These are phyloP conservation scores for Fagus sylvatica DNA, from an alignment of 306 rosid genomes.

Conservation along the genomic window DNA sequence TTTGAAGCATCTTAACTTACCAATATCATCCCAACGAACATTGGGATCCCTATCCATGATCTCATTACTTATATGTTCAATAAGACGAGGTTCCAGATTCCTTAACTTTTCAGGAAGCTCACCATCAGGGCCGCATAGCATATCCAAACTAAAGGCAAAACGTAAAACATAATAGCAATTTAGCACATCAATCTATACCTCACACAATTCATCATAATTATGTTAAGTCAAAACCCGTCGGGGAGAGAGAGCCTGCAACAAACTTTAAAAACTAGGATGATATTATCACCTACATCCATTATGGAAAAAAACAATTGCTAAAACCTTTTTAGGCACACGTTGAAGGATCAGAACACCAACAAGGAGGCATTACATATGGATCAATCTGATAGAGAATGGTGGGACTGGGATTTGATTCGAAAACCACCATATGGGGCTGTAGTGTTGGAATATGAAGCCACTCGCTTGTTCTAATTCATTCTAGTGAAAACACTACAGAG, in stretches of 20 bases:
- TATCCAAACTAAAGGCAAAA: constrained; percentile 65
- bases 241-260: background rate
- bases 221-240: background rate
- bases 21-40: constrained; percentile 84
- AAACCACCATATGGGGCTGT: background rate
- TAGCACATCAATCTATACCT: constrained; percentile 23
- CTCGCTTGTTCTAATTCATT: background rate
- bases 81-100: constrained; percentile 94
- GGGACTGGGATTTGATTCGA: background rate
- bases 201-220: constrained; percentile 7
- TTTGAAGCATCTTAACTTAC: constrained; percentile 42
- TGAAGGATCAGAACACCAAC: constrained; percentile 6
- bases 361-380: background rate
- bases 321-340: background rate
- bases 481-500: constrained; percentile 2
- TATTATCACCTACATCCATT: background rate
- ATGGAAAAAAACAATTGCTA: background rate
- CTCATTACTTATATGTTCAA: constrained; percentile 96
- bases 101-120: constrained; percentile 98
- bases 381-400: background rate
- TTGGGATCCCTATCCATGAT: constrained; percentile 93
- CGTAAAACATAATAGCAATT: constrained; percentile 28
- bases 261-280: background rate
- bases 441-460: background rate
- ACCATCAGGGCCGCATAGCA: constrained; percentile 92